phyloP scores from a whole-genome alignment of 169 alveolate genomes.

The Theileria annulata region DNA sequence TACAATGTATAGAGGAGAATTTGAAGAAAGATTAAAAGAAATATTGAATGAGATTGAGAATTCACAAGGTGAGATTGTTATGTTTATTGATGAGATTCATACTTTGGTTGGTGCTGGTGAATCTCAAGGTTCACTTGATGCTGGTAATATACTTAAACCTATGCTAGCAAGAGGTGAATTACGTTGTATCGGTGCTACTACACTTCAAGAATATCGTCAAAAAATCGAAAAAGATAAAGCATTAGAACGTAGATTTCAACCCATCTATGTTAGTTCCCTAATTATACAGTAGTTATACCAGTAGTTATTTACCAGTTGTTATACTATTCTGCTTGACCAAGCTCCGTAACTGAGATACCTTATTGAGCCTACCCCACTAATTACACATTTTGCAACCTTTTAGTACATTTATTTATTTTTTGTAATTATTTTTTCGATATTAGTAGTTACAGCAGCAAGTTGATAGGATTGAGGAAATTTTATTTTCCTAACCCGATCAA shows the following conservation, averaged over 20 bases:
- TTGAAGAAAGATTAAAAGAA: constrained; percentile 86
- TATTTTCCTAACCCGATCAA: too few species aligned
- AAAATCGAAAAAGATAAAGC: constrained; percentile 88
- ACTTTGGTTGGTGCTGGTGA: constrained; percentile 89
- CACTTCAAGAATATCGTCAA: constrained; percentile 85
- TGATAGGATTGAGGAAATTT: too few species aligned
- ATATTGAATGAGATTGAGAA: constrained; percentile 85
- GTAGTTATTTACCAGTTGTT: too few species aligned
- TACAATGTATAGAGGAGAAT: constrained; percentile 88
- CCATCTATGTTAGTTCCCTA: constrained; percentile 71
- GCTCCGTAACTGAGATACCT: too few species aligned
- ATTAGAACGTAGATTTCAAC: constrained; percentile 87
- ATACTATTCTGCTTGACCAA: too few species aligned
- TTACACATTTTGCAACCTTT: background rate
- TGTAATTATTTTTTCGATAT: too few species aligned
- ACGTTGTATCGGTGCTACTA: constrained; percentile 88
- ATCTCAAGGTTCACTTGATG: constrained; percentile 87
- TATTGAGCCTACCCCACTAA: too few species aligned
- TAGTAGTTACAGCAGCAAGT: too few species aligned
- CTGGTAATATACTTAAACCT: constrained; percentile 86
- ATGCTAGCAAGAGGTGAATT: constrained; percentile 87
- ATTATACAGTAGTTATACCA: constrained; percentile 35
- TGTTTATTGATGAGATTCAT: constrained; percentile 88
- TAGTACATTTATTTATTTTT: background rate
- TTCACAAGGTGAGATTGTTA: constrained; percentile 85